Base-by-base conservation (phyloP, 208 protist species). In the Herpetomonas samuelpessoai region DNA sequence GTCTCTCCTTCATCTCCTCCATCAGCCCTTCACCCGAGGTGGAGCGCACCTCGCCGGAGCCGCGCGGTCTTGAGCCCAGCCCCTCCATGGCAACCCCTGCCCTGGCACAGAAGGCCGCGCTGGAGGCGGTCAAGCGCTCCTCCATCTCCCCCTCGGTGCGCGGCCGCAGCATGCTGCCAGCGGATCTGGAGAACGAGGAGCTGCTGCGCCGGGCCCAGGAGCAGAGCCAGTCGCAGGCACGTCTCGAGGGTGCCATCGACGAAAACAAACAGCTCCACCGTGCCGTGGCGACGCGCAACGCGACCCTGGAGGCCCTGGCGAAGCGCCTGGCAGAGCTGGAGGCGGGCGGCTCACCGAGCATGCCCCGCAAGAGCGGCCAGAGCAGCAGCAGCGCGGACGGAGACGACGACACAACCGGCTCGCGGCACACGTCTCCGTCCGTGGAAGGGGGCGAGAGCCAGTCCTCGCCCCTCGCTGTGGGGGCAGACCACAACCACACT, bases 321-420 rank as follows among this genome's bases (percentile, higher is more conserved):
- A 60, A 62, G 25, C 76, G 71, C 52, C 67, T 89, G 19, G 75
- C 75, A 9, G 75, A 74, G 48, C 62, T 89, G 49, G 82, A 89
- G 48, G 74, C 61, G 21, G 74, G 74, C 39, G 74, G 50, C 35
- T 41, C 35, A 14, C 35, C 35, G 9, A 41, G 35, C 35, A 41
- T 18, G 35, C 35, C 58, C 18, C 19, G 26, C 45, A 0, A 21
- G 4, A 4, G 24, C 12, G 31, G 27, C 21, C 35, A 24, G 10
- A 25, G 3, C 35, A 28, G 55, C 22, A 47, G 7, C 26, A 26
- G 4, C 18, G 46, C 29, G 9, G 44, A 59, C 29, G n/a, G 56
- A 16, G 31, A 29, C 16, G 19, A 31, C 12, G 30, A 48, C 28
- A 35, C 41, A 10, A 26, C 45, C 10, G 46, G 30, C 55, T 22